A percentile compares a stretch with the other conserved stretches of the same genome.
Conservation (phyloP, 208 protist species). For the Willaertia magna region DNA sequence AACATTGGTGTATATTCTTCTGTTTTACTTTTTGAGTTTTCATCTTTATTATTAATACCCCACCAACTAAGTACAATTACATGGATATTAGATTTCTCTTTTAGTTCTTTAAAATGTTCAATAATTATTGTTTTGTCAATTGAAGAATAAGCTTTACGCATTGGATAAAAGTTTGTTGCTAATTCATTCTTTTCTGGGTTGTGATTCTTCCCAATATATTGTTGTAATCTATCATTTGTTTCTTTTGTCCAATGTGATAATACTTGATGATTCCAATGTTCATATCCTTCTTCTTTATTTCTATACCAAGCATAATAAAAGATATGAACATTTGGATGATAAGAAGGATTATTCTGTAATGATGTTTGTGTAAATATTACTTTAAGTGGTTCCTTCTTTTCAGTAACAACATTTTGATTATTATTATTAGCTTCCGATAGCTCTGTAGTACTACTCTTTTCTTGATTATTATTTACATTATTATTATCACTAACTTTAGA, state of each 20-base stretch:
- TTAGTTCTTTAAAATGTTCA: slow-evolving; percentile 7
- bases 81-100: not conserved
- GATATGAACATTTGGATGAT: not conserved
- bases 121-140: not conserved
- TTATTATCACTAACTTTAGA: too few species aligned
- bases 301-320: slow-evolving; percentile 25
- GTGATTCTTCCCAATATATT: not conserved
- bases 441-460: too few species aligned
- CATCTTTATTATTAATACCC: not conserved
- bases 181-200: not conserved
- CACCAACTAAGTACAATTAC: not conserved
- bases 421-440: too few species aligned
- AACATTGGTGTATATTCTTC: slow-evolving; percentile 2
- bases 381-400: too few species aligned
- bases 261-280: slow-evolving; percentile 31
- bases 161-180: slow-evolving; percentile 25
- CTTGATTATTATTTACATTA: too few species aligned
- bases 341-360: too few species aligned
- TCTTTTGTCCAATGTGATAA: slow-evolving; percentile 17
- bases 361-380: too few species aligned
- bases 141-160: slow-evolving; percentile 19
- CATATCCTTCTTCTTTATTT: slow-evolving; percentile 13
- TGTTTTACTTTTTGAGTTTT: not conserved
- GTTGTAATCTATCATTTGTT: not conserved
- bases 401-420: too few species aligned